Base-by-base conservation (phyloP, 768 basidiomycete genomes). In the Serendipita sp. region DNA sequence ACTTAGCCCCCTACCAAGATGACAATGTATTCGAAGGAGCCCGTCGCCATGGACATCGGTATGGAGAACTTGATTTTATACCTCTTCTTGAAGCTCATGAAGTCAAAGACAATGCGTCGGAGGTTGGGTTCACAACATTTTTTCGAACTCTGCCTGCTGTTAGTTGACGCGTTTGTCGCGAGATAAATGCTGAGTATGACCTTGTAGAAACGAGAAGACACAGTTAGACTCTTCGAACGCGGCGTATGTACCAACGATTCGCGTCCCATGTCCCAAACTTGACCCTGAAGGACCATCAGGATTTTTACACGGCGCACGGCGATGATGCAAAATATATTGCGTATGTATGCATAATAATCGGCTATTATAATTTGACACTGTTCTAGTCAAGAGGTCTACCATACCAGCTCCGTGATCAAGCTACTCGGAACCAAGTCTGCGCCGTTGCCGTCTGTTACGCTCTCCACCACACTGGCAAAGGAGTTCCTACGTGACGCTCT, bases 371-470 rank as follows among this genome's bases (percentile, higher is more conserved):
- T 43, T 24, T 20, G 14, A 14, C 7, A 3, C 53, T 43, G 22
- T 3, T 31, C 17, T 26, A 58, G 53, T 33, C 77, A 82, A 20
- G 80, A 90, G 67, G 83, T 88, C 61, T 92, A 82, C 68, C 86
- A 82, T 62, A 99, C 96, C 2, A 88, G 90, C 68, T 86, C 90
- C 0, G 93, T 97, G 64, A 79, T 99, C 73, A 95, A 95, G 72
- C 88, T 90, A 70, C 82, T 96, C 43, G 95, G 95, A 3, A 71
- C 67, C 38, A 70, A 72, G 11, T 64, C 68, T 2, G 69, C 71
- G n/a, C 73, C 74, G 31, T 75, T 96, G 0, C 84, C 90, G 0
- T 86, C 84, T 61, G 91, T 96, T 56, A 82, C 80, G 0, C 76
- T 99, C 62, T 89, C 82, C 69, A 74, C 78, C 63, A 81, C 80